phyloP scores from a whole-genome alignment of 176 grass and related monocot genomes.

The Themeda triandra region DNA sequence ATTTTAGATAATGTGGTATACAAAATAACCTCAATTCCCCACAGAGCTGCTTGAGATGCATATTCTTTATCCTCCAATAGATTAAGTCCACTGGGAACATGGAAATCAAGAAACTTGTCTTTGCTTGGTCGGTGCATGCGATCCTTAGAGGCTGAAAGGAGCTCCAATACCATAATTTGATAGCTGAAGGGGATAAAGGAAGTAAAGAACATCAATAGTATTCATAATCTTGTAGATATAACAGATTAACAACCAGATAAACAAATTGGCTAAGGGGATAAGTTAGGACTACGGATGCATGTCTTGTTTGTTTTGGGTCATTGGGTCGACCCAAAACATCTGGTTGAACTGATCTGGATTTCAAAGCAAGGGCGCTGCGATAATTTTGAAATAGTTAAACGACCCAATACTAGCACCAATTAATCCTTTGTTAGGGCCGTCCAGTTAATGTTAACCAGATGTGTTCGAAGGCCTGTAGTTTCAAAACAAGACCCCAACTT shows the following conservation, averaged over 20 bases:
- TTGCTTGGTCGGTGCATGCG: constrained; percentile 20
- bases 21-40: constrained; percentile 86
- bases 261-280: background rate
- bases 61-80: constrained; percentile 70
- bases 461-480: background rate
- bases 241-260: background rate
- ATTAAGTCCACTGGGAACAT: constrained; percentile 87
- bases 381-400: background rate
- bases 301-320: background rate
- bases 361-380: background rate
- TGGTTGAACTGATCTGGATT: background rate
- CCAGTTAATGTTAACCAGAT: background rate
- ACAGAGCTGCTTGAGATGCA: constrained; percentile 88
- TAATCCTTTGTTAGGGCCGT: background rate
- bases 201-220: background rate
- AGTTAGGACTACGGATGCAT: background rate
- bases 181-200: constrained; percentile 49
- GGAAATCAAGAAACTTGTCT: constrained; percentile 64
- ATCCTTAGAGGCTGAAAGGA: constrained; percentile 58
- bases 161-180: constrained; percentile 72
- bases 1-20: constrained; percentile 19
- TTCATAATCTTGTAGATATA: background rate
- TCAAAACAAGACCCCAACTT: background rate
- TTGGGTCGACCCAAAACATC: background rate
- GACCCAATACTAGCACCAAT: background rate